Evolutionary conservation across 352 stramenopile species (phyloP).

Genomic region (Blastocystis sp.): DNA sequence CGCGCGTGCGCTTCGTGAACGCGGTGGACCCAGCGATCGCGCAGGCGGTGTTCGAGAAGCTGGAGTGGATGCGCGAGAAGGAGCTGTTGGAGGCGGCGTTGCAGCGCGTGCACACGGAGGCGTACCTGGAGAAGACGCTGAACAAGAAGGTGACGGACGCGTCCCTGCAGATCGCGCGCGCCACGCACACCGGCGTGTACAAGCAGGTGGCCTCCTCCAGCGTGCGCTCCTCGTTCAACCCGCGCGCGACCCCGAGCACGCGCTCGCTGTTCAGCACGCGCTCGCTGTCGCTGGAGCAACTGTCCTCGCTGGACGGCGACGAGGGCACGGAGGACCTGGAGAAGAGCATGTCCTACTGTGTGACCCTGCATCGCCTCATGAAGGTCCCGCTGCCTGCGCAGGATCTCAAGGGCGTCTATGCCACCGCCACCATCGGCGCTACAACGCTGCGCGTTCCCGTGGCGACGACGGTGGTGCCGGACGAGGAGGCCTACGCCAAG

Average conservation of each 20-base stretch:
- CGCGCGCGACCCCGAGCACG: not conserved
- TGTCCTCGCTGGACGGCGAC: conserved; percentile 24
- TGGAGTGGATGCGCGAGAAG: not conserved
- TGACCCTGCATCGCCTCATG: conserved; percentile 8
- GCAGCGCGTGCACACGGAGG: conserved; percentile 25
- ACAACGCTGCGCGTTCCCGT: not conserved
- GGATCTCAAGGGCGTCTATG: conserved; percentile 25
- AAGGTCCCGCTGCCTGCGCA: not conserved
- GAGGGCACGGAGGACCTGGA: conserved; percentile 54
- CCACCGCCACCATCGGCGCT: conserved; percentile 4
- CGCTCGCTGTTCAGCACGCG: not conserved
- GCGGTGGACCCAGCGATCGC: conserved; percentile 4
- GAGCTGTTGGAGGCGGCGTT: not conserved
- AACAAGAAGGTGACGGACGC: not conserved
- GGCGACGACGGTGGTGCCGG: not conserved
- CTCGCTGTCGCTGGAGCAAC: conserved; percentile 38
- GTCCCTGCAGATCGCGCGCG: conserved; percentile 3
- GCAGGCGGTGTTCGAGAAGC: conserved; percentile 5
- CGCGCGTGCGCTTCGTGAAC: conserved; percentile 44
- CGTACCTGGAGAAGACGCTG: conserved; percentile 51
- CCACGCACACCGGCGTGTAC: conserved; percentile 46
- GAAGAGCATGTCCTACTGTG: conserved; percentile 49
- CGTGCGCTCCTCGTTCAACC: not conserved
- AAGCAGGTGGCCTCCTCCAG: not conserved
- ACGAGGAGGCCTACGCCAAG: not conserved